Conservation (phyloP, 2,329 filamentous ascomycete genomes). For the Pseudocercospora pini-densiflorae region DNA sequence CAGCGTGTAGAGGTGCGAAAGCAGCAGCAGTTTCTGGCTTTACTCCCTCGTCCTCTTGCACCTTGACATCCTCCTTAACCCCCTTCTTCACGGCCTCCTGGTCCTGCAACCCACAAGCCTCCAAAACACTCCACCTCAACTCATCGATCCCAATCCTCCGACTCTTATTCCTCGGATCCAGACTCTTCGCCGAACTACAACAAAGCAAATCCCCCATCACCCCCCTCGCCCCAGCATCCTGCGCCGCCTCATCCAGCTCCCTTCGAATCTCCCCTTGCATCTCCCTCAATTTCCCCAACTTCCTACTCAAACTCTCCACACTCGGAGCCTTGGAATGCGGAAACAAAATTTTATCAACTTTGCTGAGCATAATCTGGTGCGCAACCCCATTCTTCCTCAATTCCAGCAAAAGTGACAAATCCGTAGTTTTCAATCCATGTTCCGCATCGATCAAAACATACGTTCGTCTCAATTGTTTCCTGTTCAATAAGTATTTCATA, state of each 20-base stretch:
- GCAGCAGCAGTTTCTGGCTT: neutral
- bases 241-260: constrained; percentile 48
- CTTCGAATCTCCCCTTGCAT: constrained; percentile 46
- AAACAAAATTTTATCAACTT: constrained; percentile 63
- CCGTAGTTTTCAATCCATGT: constrained; percentile 67
- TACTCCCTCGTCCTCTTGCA: constrained; percentile 4
- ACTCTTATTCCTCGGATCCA: constrained; percentile 52
- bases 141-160: constrained; percentile 65
- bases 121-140: constrained; percentile 67
- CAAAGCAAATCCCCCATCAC: constrained; percentile 64
- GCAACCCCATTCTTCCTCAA: constrained; percentile 62
- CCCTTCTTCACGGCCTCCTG: neutral
- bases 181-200: constrained; percentile 57
- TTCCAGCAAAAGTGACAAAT: constrained; percentile 61
- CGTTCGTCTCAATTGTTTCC: constrained; percentile 66
- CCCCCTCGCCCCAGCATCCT: constrained; percentile 41
- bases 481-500: constrained; percentile 67
- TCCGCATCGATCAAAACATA: constrained; percentile 68
- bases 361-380: constrained; percentile 69
- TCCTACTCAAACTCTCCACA: constrained; percentile 34
- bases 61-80: constrained; percentile 2
- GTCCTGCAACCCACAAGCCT: constrained; percentile 62
- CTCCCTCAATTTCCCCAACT: constrained; percentile 42
- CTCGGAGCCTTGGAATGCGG: constrained; percentile 33
- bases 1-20: neutral